Evolutionary conservation across 768 basidiomycete genomes (phyloP).

Genomic region (Amyloporia xantha): DNA sequence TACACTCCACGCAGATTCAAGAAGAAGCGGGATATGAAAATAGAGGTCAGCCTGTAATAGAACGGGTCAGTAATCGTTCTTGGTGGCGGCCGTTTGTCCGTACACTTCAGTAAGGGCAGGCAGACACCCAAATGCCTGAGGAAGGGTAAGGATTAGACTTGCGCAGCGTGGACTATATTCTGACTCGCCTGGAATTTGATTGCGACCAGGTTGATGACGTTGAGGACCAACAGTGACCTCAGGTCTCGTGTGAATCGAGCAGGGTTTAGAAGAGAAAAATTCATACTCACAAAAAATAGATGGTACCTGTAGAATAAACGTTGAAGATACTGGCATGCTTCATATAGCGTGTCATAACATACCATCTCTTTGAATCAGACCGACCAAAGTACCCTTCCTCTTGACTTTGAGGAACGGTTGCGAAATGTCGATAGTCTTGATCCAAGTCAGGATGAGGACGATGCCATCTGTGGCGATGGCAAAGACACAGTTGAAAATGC

Average conservation of each 20-base stretch:
- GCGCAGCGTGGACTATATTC: not conserved
- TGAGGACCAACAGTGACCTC: conserved; percentile 1
- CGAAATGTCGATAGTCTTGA: not conserved
- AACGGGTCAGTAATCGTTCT: not conserved
- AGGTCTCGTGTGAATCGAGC: not conserved
- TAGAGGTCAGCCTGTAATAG: conserved; percentile 3
- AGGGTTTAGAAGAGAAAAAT: not conserved
- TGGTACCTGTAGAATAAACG: conserved; percentile 1
- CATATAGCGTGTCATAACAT: too few relatives aligned
- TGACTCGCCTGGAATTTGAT: conserved; percentile 2
- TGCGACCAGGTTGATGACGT: conserved; percentile 3
- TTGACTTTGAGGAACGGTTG: not conserved
- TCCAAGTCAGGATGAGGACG: conserved; percentile 5
- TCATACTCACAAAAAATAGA: conserved; percentile 6
- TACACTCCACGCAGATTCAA: conserved; percentile 10
- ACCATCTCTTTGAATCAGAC: conserved; percentile 1
- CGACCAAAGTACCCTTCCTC: not conserved
- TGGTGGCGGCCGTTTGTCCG: not conserved
- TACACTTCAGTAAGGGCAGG: conserved; percentile 6
- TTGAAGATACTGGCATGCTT: not conserved
- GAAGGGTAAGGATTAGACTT: not conserved
- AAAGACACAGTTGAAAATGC: conserved; percentile 3
- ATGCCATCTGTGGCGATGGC: conserved; percentile 1
- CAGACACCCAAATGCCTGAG: not conserved
- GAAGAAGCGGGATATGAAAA: conserved; percentile 12